Evolutionary conservation across 345 rosid genomes (phyloP).

Genomic region (Linum tenue): DNA sequence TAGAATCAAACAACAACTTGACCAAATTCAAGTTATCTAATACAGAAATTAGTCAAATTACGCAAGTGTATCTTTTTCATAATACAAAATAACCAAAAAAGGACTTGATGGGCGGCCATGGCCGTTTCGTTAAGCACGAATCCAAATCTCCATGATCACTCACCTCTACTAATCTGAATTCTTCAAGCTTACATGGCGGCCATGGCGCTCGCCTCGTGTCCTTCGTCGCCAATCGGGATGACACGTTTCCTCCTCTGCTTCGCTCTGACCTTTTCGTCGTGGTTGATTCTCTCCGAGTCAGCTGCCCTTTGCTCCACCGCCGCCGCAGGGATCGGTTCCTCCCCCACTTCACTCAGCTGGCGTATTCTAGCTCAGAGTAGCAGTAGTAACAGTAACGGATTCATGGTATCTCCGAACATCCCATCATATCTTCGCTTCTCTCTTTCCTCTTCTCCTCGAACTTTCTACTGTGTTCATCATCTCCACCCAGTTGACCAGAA

Average conservation of each 20-base stretch:
- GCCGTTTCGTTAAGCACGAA: no score
- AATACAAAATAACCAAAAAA: no score
- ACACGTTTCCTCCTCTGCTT: constrained; percentile 6
- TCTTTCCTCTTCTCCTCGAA: neutral
- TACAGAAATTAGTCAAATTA: no score
- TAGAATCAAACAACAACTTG: no score
- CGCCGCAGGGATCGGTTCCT: neutral
- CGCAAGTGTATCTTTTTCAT: no score
- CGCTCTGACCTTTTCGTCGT: neutral
- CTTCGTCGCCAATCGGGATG: neutral
- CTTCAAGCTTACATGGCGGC: constrained; percentile 5
- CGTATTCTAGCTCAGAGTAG: constrained; percentile 11
- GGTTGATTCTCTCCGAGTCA: neutral
- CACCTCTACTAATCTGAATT: no score
- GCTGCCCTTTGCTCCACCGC: neutral
- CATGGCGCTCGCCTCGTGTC: constrained; percentile 12
- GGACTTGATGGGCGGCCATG: no score
- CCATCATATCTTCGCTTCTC: neutral
- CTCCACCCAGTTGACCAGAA: neutral
- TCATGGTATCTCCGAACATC: constrained; percentile 15
- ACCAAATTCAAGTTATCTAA: no score
- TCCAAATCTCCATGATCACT: no score
- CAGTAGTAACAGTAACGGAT: neutral
- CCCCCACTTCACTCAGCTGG: neutral
- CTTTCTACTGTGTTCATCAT: neutral